Evolutionary conservation across 2,329 filamentous ascomycete species (phyloP).

Genomic region (Diaporthe citrichinensis): DNA sequence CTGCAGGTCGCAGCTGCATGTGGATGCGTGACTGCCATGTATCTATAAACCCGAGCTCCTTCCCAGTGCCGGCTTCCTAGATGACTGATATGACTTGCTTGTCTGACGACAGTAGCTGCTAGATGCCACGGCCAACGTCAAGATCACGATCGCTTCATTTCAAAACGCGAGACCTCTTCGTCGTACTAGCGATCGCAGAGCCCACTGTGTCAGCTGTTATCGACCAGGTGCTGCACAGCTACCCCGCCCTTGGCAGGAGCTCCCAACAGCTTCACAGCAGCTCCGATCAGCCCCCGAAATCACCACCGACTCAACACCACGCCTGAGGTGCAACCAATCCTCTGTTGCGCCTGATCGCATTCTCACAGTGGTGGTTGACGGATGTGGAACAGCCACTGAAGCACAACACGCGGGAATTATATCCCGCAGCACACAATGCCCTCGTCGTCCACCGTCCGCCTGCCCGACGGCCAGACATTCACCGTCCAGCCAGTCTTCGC

Average conservation of each 20-base stretch:
- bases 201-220: background rate
- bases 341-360: too few species aligned
- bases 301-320: background rate
- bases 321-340: background rate
- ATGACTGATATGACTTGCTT: background rate
- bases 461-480: conserved; percentile 90
- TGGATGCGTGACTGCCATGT: background rate
- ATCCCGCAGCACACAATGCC: conserved; percentile 19
- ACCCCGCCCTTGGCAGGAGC: conserved; percentile 2
- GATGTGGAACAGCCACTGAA: background rate
- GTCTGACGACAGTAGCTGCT: background rate
- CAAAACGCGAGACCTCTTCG: background rate
- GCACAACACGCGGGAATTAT: background rate
- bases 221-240: background rate
- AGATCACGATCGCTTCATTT: background rate
- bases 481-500: conserved; percentile 89
- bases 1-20: background rate
- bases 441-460: conserved; percentile 66
- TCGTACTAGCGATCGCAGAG: background rate
- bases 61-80: background rate
- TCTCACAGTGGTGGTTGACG: background rate
- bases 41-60: background rate
- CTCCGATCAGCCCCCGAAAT: background rate
- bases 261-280: background rate
- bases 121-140: background rate